Evolutionary conservation across 148 eudicot species (phyloP), one percentile per base, ranked within the genome.

Genomic region (Amaranthus cruentus): DNA sequence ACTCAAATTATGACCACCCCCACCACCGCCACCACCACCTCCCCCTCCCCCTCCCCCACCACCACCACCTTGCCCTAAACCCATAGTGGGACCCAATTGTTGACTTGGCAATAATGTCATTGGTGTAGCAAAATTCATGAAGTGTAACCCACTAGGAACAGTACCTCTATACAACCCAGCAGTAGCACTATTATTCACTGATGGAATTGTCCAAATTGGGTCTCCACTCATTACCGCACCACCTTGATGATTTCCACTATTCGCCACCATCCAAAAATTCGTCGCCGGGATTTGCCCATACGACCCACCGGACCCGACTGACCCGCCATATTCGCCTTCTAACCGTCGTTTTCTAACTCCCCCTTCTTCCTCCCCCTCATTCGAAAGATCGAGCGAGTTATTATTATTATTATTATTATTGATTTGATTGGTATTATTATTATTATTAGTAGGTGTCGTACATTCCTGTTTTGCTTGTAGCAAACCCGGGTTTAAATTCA

Each of bases 81-180:
- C 69, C 73, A 66, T 67, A 0, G 63, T 11, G 52, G 74, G 13
- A 0, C 88, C 90, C 75, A 91, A 13, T 65, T 91, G 94, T 48
- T 91, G 97, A 59, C 87, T 68, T 5, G 98, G 97, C 84, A 88
- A 61, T 2, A 94, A 76, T 8, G 97, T 89, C 49, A 94, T 85
- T 1, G 96, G 93, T 6, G 96, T 83, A 10, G 98, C 91, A 57
- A 91, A 94, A 70, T 94, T 94, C 98, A 94, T 86, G 55, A 94
- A 91, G 77, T 94, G 98, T 66, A 94, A 78, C 5, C 96, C 98
- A 75, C 91, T 86, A 6, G 93, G 84, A 60, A 85, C 73, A 6
- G 78, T 81, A 9, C 90, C 92, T 69, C 97, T 83, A 70, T 91
- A 90, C 77, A 93, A 75, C 9, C 83, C 82, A 5, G 79, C 79